phyloP scores from a whole-genome alignment of 495 filamentous ascomycete species.

The Platismatia glauca region DNA sequence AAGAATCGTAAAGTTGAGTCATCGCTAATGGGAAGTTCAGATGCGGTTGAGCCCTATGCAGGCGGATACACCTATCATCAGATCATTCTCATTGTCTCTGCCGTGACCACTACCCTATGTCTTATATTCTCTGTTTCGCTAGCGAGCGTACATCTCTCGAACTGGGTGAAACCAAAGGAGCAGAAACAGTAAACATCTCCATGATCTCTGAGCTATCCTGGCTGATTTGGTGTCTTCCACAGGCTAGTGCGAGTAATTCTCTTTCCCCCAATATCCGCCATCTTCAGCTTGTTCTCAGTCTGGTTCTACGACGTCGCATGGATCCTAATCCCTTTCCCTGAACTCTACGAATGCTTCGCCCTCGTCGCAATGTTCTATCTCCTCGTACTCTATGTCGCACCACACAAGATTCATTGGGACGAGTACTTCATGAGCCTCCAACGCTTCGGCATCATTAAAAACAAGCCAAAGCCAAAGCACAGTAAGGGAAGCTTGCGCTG shows the following conservation, averaged over 20 bases:
- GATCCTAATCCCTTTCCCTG: not conserved
- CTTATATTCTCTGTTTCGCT: not conserved
- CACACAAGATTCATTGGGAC: not conserved
- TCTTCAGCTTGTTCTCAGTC: not conserved
- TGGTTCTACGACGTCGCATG: not conserved
- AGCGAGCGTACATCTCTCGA: not conserved
- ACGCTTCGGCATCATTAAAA: not conserved
- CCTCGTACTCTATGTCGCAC: not conserved
- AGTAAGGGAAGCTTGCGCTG: not conserved
- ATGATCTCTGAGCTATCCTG: not conserved
- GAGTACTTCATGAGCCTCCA: not conserved
- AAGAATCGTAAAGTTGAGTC: not conserved
- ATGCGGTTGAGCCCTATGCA: not conserved
- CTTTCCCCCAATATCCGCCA: not conserved
- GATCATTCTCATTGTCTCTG: not conserved
- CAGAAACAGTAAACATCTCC: not conserved
- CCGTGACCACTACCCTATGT: not conserved
- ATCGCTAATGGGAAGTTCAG: not conserved
- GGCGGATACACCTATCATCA: not conserved
- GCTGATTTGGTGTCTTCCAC: not conserved
- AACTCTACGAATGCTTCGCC: slow-evolving; percentile 4
- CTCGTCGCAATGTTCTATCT: slow-evolving; percentile 2
- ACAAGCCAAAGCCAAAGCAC: not conserved
- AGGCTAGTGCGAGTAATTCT: not conserved
- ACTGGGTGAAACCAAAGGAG: not conserved